Percentiles rank a stretch among this genome's conserved stretches.
These are phyloP conservation scores for Cylindrodendrum hubeiense DNA, from an alignment of 2,329 filamentous ascomycete genomes.

Conservation along the genomic window DNA sequence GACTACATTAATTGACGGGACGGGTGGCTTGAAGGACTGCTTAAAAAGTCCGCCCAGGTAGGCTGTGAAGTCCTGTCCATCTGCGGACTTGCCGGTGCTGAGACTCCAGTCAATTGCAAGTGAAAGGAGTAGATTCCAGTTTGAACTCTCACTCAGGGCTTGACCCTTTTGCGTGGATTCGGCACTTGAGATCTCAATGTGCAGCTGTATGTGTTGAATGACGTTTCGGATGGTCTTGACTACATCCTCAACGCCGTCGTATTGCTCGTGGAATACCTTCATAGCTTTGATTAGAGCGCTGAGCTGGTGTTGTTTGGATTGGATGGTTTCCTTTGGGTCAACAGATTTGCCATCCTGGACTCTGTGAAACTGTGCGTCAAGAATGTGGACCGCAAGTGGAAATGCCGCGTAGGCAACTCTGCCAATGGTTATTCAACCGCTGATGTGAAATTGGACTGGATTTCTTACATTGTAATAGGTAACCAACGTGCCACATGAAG, in stretches of 20 bases:
- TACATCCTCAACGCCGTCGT: slow-evolving; percentile 3
- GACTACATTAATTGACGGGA: neutral
- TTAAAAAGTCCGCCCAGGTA: neutral
- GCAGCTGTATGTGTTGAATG: neutral
- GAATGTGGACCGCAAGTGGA: neutral
- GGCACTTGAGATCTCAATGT: neutral
- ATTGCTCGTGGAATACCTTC: slow-evolving; percentile 12
- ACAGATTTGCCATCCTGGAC: neutral
- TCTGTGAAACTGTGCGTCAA: neutral
- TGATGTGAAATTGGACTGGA: fast-evolving
- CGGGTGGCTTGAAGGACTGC: neutral
- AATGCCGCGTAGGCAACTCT: slow-evolving; percentile 7
- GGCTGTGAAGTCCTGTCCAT: neutral
- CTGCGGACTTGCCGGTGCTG: neutral
- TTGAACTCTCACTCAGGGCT: neutral
- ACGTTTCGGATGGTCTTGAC: neutral
- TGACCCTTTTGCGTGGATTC: neutral
- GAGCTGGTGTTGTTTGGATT: neutral
- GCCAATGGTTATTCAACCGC: neutral
- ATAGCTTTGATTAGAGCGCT: neutral
- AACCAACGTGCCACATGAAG: slow-evolving; percentile 2
- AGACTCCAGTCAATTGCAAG: slow-evolving; percentile 11
- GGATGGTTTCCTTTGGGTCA: neutral
- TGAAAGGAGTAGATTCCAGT: neutral
- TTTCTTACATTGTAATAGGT: slow-evolving; percentile 1